Evolutionary conservation across 2,329 filamentous ascomycete genomes (phyloP), one percentile per base, ranked within the genome.

Genomic region (Trichophyton equinum): DNA sequence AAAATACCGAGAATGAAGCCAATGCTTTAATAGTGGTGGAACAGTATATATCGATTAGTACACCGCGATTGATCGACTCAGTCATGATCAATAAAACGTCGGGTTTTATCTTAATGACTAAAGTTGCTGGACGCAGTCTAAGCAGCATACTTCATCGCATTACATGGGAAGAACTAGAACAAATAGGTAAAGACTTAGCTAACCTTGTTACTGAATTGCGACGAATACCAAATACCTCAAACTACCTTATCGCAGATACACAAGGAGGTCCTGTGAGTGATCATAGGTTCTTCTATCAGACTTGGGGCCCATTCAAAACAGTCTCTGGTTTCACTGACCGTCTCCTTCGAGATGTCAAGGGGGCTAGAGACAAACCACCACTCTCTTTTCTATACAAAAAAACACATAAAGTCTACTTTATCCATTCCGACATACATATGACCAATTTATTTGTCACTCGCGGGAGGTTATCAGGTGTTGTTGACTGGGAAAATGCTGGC

Each of bases 41-140:
- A 33, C 63, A 63, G 20, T 30, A 64, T 57, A 63, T 61, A 25
- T 55, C 57, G 8, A 60, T 64, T n/a, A 60, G 59, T 46, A 59
- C 59, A 15, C 63, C 63, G 25, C 58, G 57, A 55, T 56, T 64
- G 22, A 64, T 64, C 25, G 63, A 64, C 22, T 60, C 57, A n/a
- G 61, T 64, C 42, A 58, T 25, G 33, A 58, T 61, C 11, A 59
- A 63, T 51, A 51, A 60, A 30, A 40, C 42, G 1, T 60, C 59
- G 7, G 63, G 63, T n/a, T 63, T 61, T 22, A 53, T 63, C 15
- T 40, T 64, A n/a, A 64, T 61, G 63, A 64, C 63, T 7, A 56
- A 15, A 33, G 51, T 61, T 55, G 60, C 38, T 42, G 63, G 63
- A 2, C 4, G 58, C 27, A 38, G 8, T 13, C 59, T 64, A 53